Evolutionary conservation across 257 asterid genomes (phyloP), one percentile per base, ranked within the genome.

Genomic region (Jacaranda copaia): DNA sequence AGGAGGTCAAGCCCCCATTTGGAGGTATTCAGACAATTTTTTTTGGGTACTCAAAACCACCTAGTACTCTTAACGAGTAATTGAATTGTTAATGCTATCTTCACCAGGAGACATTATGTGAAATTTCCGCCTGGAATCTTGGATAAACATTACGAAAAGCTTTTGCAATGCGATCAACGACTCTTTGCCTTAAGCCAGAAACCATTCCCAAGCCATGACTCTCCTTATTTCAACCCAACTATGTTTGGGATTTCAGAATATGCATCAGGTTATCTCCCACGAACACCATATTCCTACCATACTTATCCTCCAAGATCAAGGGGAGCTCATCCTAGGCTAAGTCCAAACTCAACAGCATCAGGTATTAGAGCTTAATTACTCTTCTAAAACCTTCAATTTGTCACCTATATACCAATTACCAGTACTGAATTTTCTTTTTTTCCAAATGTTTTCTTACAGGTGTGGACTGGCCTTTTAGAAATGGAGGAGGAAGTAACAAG

Each of bases 1-100:
- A 0, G 85, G 91, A 20, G 94, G 96, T 5, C 90, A 89, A 79
- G 98, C 97, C 77, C 82, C 83, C 15, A 69, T 49, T n/a, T 84
- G 77, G 76, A 88, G 96, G 98, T 91, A 88, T 14, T 1, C 5
- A 1, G 16, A 55, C 19, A 52, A 4, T n/a, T 9, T 1, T 4
- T 15, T n/a, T 55, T 6, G 3, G 3, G 45, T 9, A 1, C 3
- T 25, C 25, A 18, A 16, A 20, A 38, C 14, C 38, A 46, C 25
- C 51, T 7, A 25, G 32, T 25, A 5, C 75, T 70, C 51, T 32
- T 32, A 15, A 4, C 1, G 2, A 52, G 58, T 52, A 3, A n/a
- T 8, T 42, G 46, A 19, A 3, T 7, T 65, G 38, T 43, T 43
- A 11, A 25, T 25, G 32, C n/a, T 16, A 39, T 52, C 53, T 73